phyloP scores from a whole-genome alignment of 768 basidiomycete species.

The Pisolithus marmoratus region DNA sequence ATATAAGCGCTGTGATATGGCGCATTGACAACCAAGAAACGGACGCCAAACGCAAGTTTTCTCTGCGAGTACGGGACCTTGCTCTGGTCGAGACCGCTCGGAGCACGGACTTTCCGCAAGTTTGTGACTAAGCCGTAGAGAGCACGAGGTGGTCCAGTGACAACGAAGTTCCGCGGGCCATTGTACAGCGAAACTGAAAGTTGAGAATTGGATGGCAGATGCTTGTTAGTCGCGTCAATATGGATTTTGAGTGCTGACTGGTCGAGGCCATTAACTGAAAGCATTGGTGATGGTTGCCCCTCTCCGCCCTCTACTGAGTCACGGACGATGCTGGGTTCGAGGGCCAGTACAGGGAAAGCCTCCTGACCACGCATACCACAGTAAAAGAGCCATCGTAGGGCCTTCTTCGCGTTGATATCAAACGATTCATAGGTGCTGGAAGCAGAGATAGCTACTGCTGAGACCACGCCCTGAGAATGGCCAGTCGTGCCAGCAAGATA shows the following conservation, averaged over 20 bases:
- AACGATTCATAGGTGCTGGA: constrained; percentile 74
- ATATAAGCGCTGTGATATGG: constrained; percentile 95
- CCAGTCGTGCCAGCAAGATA: constrained; percentile 86
- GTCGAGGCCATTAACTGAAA: constrained; percentile 79
- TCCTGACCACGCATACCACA: constrained; percentile 91
- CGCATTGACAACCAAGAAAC: constrained; percentile 93
- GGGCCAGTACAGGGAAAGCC: constrained; percentile 85
- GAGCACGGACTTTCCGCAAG: constrained; percentile 84
- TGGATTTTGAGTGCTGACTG: constrained; percentile 75
- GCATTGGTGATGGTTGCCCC: constrained; percentile 90
- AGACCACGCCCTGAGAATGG: constrained; percentile 95
- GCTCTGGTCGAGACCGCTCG: constrained; percentile 85
- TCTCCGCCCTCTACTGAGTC: constrained; percentile 91
- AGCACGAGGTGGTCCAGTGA: constrained; percentile 86
- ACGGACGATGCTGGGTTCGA: constrained; percentile 83
- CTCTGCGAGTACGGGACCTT: constrained; percentile 92
- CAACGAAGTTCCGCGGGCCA: constrained; percentile 84
- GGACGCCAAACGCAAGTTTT: constrained; percentile 86
- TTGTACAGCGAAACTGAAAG: constrained; percentile 89
- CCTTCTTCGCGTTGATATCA: constrained; percentile 70
- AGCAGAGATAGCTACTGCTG: constrained; percentile 84
- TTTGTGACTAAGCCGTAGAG: constrained; percentile 93
- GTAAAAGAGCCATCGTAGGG: constrained; percentile 89
- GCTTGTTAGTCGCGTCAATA: constrained; percentile 80
- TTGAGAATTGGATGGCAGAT: constrained; percentile 74